A percentile compares a stretch with the other conserved stretches of the same genome.
phyloP scores from a whole-genome alignment of 768 basidiomycete species.

The Amyloporia xantha region DNA sequence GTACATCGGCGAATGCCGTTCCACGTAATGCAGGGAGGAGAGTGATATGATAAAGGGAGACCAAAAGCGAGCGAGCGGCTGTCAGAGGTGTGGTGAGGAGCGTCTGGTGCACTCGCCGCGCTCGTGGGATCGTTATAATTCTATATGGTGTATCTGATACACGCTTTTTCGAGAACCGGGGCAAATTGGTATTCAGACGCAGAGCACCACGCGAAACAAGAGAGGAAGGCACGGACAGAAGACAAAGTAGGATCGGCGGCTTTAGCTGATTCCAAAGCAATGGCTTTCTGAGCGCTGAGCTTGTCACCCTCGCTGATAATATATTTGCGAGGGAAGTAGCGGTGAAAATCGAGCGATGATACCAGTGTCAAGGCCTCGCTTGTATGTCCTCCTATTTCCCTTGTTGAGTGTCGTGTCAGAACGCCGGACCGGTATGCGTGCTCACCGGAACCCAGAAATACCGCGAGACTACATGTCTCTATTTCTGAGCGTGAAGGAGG shows the following conservation, averaged over 20 bases:
- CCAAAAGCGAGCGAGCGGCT: slow-evolving; percentile 51
- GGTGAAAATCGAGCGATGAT: slow-evolving; percentile 63
- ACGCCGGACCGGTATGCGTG: background rate
- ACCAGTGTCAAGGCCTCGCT: slow-evolving; percentile 74
- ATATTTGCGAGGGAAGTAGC: slow-evolving; percentile 76
- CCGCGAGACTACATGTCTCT: slow-evolving; percentile 49
- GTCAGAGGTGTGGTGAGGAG: slow-evolving; percentile 64
- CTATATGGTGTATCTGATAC: slow-evolving; percentile 29
- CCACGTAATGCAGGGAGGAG: slow-evolving; percentile 37
- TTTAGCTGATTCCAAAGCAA: slow-evolving; percentile 50
- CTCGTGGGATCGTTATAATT: slow-evolving; percentile 74
- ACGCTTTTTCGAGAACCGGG: background rate
- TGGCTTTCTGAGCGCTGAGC: slow-evolving; percentile 69
- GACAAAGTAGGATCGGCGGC: slow-evolving; percentile 8
- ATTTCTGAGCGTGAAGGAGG: background rate
- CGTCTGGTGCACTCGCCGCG: slow-evolving; percentile 80
- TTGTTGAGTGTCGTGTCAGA: slow-evolving; percentile 1
- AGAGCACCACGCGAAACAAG: slow-evolving; percentile 4
- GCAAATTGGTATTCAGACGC: slow-evolving; percentile 3
- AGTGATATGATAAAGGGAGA: slow-evolving; percentile 56
- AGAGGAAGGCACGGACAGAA: slow-evolving; percentile 13
- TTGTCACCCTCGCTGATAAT: slow-evolving; percentile 76
- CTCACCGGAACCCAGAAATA: slow-evolving; percentile 92
- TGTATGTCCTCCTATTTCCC: slow-evolving; percentile 80
- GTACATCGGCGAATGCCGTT: slow-evolving; percentile 54